Evolutionary conservation across 2,329 filamentous ascomycete genomes (phyloP), one percentile per base, ranked within the genome.

Genomic region (Annulohypoxylon truncatum): DNA sequence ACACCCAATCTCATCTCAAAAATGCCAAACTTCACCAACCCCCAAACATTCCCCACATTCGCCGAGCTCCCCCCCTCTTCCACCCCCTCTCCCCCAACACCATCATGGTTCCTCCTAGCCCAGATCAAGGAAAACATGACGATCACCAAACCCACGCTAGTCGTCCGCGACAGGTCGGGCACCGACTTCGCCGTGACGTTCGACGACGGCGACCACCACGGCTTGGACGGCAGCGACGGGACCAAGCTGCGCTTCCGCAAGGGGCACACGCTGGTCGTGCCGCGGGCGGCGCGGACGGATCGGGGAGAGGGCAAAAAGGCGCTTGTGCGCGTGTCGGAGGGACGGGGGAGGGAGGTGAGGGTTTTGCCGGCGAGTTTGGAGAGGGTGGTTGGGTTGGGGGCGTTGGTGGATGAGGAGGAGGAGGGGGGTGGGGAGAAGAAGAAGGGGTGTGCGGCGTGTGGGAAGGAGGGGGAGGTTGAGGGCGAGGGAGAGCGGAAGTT

Each of bases 141-240:
- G 40, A 82, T 85, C 68, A 84, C 78, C 18, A 81, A 84, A 67
- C 83, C 83, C 4, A 85, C 83, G 3, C 78, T 84, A 1, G 80
- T 84, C 54, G 78, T 79, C 15, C 74, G 76, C 31, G 83, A 85
- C 76, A 74, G 77, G 33, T 66, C 71, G 40, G 75, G 76, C 40
- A 68, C 73, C 18, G 76, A 80, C 31, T 84, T 84, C 67, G 83
- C 83, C 2, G 76, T 85, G 6, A 79, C 81, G 0, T 85, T 83
- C 59, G 81, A 82, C 61, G 81, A 81, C 31, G 68, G 75, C 57
- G 81, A 82, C 63, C 80, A 81, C 29, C 67, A 74, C 22, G 78
- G 69, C 8, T 74, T 78, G 1, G 18, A 6, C 18, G 20, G 40
- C 3, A 22, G 20, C 10, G 12, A 10, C 2, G 22, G 20, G 2